These are phyloP conservation scores for Acacia melanoxylon DNA, from an alignment of 306 rosid genomes.

Conservation along the genomic window DNA sequence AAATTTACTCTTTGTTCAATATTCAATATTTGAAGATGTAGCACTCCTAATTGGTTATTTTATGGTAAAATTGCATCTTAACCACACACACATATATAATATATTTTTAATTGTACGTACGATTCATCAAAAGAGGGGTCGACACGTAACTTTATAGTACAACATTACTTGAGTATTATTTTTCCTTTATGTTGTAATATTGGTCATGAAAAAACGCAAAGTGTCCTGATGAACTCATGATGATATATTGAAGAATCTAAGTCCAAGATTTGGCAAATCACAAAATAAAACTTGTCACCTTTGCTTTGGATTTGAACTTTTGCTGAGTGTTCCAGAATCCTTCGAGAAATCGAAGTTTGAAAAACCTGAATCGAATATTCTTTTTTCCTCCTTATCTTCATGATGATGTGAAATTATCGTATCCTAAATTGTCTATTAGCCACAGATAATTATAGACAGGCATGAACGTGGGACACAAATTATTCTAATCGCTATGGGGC, in stretches of 20 bases:
- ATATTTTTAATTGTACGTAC: background rate
- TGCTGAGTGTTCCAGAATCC: background rate
- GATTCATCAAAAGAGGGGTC: background rate
- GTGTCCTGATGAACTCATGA: background rate
- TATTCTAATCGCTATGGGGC: constrained; percentile 20
- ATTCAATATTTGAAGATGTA: no score
- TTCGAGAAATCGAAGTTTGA: background rate
- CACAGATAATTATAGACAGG: background rate
- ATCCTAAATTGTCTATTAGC: constrained; percentile 15
- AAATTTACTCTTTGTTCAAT: no score
- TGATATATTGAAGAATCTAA: background rate
- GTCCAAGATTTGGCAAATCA: background rate
- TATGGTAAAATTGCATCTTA: no score
- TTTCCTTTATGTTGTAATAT: background rate
- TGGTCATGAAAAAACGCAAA: background rate
- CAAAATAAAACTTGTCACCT: background rate
- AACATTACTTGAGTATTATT: background rate
- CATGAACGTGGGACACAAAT: background rate
- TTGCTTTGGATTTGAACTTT: background rate
- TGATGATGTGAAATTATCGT: background rate
- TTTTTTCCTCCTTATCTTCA: background rate
- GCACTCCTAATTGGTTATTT: no score
- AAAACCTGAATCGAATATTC: background rate
- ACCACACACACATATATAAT: no score
- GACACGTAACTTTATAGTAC: background rate